phyloP scores from a whole-genome alignment of 306 rosid species.

The Sesbania bispinosa region DNA sequence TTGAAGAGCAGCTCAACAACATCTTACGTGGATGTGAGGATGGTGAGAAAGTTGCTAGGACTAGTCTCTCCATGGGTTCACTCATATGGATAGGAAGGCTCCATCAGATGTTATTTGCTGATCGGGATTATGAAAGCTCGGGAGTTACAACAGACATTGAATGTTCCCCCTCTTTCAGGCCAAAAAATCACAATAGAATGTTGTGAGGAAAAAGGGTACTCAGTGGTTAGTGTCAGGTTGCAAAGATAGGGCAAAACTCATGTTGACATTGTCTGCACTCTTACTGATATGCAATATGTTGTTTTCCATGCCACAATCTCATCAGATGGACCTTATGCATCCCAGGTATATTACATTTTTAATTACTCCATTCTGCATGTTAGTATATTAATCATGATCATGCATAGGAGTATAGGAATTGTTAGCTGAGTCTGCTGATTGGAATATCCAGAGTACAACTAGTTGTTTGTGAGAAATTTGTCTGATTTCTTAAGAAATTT shows the following conservation, averaged over 20 bases:
- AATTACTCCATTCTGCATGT: not conserved
- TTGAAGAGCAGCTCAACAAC: slow-evolving; percentile 83
- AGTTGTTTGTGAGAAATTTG: not conserved
- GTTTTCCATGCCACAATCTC: slow-evolving; percentile 80
- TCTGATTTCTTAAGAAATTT: not conserved
- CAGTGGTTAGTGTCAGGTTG: slow-evolving; percentile 65
- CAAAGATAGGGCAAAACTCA: slow-evolving; percentile 78
- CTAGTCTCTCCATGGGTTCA: slow-evolving; percentile 73
- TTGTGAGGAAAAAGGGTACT: slow-evolving; percentile 74
- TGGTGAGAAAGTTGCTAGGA: slow-evolving; percentile 53
- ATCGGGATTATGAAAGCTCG: slow-evolving; percentile 65
- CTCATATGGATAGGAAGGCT: slow-evolving; percentile 75
- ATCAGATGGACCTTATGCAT: slow-evolving; percentile 74
- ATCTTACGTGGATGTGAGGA: slow-evolving; percentile 66
- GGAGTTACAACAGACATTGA: slow-evolving; percentile 44
- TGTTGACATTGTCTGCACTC: slow-evolving; percentile 87
- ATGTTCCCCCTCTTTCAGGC: slow-evolving; percentile 48
- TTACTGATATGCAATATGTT: slow-evolving; percentile 83
- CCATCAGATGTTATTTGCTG: slow-evolving; percentile 81
- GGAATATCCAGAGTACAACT: not conserved
- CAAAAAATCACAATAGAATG: slow-evolving; percentile 64
- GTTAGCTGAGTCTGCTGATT: not conserved
- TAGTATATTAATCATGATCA: not conserved
- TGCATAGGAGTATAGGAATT: not conserved
- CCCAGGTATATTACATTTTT: slow-evolving; percentile 46